phyloP scores from a whole-genome alignment of 2,329 filamentous ascomycete species.

The Plectosphaerella cucumerina region DNA sequence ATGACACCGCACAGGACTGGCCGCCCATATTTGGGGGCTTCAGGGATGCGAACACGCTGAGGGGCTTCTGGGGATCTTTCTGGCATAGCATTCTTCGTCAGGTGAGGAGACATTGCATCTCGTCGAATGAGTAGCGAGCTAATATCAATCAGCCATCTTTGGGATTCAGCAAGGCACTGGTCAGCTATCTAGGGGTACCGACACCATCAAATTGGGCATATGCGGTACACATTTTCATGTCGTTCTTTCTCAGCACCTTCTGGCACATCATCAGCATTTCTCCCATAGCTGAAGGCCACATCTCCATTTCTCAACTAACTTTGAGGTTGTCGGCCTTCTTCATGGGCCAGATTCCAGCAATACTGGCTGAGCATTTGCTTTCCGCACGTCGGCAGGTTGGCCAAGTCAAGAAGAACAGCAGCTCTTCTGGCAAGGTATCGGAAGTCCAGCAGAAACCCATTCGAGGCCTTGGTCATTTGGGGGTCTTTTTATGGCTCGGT shows the following conservation, averaged over 20 bases:
- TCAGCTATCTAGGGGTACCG: neutral
- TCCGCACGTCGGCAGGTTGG: too few species aligned
- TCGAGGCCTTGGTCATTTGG: neutral
- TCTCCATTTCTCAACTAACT: neutral
- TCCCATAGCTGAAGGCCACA: neutral
- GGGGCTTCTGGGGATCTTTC: neutral
- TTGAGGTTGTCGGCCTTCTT: neutral
- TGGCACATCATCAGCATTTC: neutral
- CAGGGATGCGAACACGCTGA: neutral
- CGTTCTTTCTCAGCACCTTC: neutral
- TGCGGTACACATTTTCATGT: neutral
- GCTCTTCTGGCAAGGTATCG: neutral
- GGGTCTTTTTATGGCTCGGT: neutral
- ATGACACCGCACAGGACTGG: neutral
- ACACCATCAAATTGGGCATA: neutral
- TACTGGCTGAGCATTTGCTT: neutral
- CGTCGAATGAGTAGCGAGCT: neutral
- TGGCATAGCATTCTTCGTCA: conserved; percentile 1
- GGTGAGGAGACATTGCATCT: neutral
- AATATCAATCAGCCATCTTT: neutral
- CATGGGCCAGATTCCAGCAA: neutral
- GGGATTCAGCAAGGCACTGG: neutral
- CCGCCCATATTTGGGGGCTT: neutral
- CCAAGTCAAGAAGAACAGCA: neutral
- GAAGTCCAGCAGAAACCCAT: neutral